These are phyloP conservation scores for Forsythia suspensa DNA, from an alignment of 257 asterid genomes.

Conservation along the genomic window DNA sequence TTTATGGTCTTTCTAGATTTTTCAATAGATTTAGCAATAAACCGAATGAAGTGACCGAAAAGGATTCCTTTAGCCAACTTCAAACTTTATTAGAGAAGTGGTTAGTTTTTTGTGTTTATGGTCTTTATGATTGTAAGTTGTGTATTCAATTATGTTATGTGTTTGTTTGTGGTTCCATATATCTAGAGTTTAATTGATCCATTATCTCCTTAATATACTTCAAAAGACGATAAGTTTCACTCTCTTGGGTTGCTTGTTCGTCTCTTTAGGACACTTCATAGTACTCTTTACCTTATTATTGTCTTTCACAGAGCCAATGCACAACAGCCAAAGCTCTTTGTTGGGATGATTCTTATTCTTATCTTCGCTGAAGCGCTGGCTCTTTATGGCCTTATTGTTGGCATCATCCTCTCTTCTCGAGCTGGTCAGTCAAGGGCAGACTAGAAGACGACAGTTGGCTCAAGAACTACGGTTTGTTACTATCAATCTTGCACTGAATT, in stretches of 20 bases:
- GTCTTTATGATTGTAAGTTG: neutral
- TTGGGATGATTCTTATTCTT: slow-evolving; percentile 61
- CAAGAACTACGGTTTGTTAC: slow-evolving; percentile 13
- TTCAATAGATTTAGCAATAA: neutral
- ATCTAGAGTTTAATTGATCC: neutral
- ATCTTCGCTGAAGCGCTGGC: slow-evolving; percentile 60
- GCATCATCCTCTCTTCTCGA: slow-evolving; percentile 67
- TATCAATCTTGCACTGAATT: slow-evolving; percentile 15
- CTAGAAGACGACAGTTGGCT: slow-evolving; percentile 26
- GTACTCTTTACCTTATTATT: slow-evolving; percentile 13
- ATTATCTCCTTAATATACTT: neutral
- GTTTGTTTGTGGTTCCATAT: neutral
- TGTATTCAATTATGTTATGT: neutral
- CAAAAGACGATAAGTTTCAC: neutral
- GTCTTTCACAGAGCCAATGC: slow-evolving; percentile 51
- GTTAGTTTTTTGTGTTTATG: neutral
- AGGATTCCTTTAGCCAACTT: no score
- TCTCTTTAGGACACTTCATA: neutral
- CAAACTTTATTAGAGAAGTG: no score
- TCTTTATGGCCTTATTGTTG: slow-evolving; percentile 63
- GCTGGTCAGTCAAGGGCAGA: slow-evolving; percentile 69
- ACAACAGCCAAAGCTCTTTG: slow-evolving; percentile 65
- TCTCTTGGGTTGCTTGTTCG: neutral
- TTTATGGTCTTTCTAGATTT: neutral
- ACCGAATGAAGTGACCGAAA: no score